A percentile compares a stretch with the other conserved stretches of the same genome.
Conservation (phyloP, 176 grass and related monocot species). For the Canna indica region DNA sequence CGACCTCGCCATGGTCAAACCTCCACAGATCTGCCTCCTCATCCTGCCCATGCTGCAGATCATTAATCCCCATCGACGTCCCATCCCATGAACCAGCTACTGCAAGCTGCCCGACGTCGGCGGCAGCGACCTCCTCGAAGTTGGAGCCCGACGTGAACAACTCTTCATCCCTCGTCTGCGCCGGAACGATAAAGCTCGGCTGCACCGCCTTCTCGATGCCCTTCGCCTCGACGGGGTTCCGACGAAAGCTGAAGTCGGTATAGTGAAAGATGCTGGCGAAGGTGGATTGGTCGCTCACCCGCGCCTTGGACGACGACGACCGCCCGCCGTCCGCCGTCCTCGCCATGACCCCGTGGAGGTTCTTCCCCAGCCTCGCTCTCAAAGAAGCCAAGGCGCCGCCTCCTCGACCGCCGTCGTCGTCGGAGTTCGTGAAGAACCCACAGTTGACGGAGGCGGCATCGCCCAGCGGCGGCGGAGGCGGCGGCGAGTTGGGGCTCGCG, state of each 20-base stretch:
- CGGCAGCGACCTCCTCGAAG: neutral
- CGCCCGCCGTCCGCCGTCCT: conserved; percentile 22
- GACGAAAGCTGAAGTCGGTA: neutral
- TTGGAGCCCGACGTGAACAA: neutral
- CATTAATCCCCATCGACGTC: neutral
- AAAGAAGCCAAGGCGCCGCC: conserved; percentile 3
- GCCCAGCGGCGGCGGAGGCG: neutral
- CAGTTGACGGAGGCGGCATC: neutral
- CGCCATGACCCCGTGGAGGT: conserved; percentile 34
- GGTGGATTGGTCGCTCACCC: conserved; percentile 36
- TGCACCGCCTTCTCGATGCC: conserved; percentile 27
- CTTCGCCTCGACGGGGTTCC: neutral
- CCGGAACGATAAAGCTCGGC: conserved; percentile 61
- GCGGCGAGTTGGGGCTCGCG: neutral
- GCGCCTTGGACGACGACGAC: conserved; percentile 2
- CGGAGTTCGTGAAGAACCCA: neutral
- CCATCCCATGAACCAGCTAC: too few relatives aligned
- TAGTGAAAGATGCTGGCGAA: conserved; percentile 45
- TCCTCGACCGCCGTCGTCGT: neutral
- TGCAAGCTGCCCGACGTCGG: neutral
- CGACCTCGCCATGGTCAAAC: neutral
- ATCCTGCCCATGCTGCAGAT: too few relatives aligned
- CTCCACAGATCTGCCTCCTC: neutral
- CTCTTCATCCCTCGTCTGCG: conserved; percentile 32
- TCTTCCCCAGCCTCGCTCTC: conserved; percentile 39